phyloP scores from a whole-genome alignment of 805 yeast species.

The Metschnikowia sp. region DNA sequence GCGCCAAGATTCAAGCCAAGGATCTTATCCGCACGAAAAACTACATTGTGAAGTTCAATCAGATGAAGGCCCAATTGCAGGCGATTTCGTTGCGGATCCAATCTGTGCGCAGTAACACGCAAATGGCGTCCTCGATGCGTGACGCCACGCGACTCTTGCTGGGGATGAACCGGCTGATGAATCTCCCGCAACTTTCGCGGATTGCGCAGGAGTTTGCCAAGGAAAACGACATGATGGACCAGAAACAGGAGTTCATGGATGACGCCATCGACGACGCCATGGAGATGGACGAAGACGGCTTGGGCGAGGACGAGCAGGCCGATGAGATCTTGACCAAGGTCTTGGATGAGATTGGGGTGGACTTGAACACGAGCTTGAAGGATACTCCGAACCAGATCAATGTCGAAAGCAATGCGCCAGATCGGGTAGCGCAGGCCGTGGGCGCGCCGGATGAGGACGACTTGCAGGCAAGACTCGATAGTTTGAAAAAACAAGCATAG shows the following conservation, averaged over 20 bases:
- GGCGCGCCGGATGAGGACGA: slow-evolving; percentile 69
- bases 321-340: slow-evolving; percentile 91
- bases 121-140: slow-evolving; percentile 91
- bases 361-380: slow-evolving; percentile 51
- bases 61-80: slow-evolving; percentile 93
- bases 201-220: slow-evolving; percentile 95
- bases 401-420: slow-evolving; percentile 19
- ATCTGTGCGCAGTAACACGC: slow-evolving; percentile 88
- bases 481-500: slow-evolving; percentile 56
- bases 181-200: slow-evolving; percentile 80
- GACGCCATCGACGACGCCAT: slow-evolving; percentile 96
- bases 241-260: slow-evolving; percentile 97
- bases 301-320: slow-evolving; percentile 81
- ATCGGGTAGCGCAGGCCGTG: slow-evolving; percentile 52
- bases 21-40: slow-evolving; percentile 87
- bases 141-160: slow-evolving; percentile 85
- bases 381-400: slow-evolving; percentile 41
- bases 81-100: slow-evolving; percentile 91
- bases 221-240: slow-evolving; percentile 96
- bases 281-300: slow-evolving; percentile 74
- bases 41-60: slow-evolving; percentile 81
- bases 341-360: slow-evolving; percentile 94
- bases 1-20: slow-evolving; percentile 93
- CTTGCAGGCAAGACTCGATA: slow-evolving; percentile 82
- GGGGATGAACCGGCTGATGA: slow-evolving; percentile 88